Conservation (phyloP, 1,139 yeast species). For the Blastobotrys capitulatus region DNA sequence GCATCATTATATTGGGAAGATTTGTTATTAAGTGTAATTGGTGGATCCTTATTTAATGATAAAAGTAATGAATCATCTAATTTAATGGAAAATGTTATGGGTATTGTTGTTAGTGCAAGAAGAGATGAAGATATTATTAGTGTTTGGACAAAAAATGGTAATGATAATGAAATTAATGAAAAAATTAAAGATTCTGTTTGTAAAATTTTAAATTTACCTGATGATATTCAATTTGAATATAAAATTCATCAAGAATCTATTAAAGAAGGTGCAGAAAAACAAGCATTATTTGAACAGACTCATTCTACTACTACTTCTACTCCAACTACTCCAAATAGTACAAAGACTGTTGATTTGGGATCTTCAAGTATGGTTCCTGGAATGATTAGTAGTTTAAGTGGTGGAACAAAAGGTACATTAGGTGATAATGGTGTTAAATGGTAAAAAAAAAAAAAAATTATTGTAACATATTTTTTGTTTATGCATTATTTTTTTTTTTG, state of each 20-base stretch:
- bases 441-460: too few species aligned
- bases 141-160: conserved; percentile 31
- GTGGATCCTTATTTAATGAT: conserved; percentile 25
- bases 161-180: conserved; percentile 18
- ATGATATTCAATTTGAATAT: conserved; percentile 24
- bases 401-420: neutral
- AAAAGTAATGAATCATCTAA: conserved; percentile 12
- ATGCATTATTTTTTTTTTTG: too few species aligned
- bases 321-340: neutral
- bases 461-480: too few species aligned
- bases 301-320: neutral
- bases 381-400: neutral
- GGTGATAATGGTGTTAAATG: neutral
- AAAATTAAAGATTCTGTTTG: conserved; percentile 21
- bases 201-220: conserved; percentile 25
- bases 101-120: conserved; percentile 35
- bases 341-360: too few species aligned
- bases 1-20: conserved; percentile 34
- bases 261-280: conserved; percentile 22
- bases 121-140: conserved; percentile 35
- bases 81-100: conserved; percentile 30
- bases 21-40: conserved; percentile 31
- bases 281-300: conserved; percentile 15
- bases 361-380: neutral
- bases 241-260: conserved; percentile 31